Base-by-base conservation (phyloP, 2,329 filamentous ascomycete genomes). In the Sphaerostilbella broomeana region DNA sequence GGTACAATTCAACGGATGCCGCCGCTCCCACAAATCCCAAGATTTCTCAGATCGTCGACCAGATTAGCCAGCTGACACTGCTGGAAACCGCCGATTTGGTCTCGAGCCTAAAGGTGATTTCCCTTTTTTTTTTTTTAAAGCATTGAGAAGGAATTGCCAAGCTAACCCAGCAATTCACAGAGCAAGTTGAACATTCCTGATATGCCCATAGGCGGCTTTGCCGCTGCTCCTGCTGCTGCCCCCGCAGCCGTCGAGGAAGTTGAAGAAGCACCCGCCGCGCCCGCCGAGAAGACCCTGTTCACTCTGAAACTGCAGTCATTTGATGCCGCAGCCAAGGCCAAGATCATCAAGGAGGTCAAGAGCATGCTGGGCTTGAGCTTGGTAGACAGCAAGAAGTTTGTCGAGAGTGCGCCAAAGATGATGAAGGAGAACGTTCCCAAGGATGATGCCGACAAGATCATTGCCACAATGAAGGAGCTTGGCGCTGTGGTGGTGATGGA, bases 321-420 rank as follows among this genome's bases (percentile, higher is more conserved):
- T 62, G 94, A 98, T 38, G 75, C 88, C 19, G 75, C 69, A 35
- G 72, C 90, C 50, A 99, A 99, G 75, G 88, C 94, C 57, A 99
- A 99, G 84, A 74, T 98, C 57, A 99, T 98, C 77, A 99, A 99
- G 79, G 92, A 99, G 73, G 77, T 99, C 72, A 99, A 99, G 81
- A 81, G 79, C 58, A 75, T 98, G 79, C 73, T 99, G 45, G 92
- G 92, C 29, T 69, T 98, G 60, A 94, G 86, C 63, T 76, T 99
- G 71, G 94, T 99, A 53, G 92, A 99, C 68, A 94, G 86, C 70
- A 99, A 99, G 84, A 99, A 99, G 75, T 99, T 99, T 59, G 92
- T 98, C 51, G 92, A 99, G 76, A 87, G 86, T 60, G 89, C 86
- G 53, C 92, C 92, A 49, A 99, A 99, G 83, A 72, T 86, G 65